phyloP scores from a whole-genome alignment of 2,329 filamentous ascomycete species.

The Cladorrhinum sp. region DNA sequence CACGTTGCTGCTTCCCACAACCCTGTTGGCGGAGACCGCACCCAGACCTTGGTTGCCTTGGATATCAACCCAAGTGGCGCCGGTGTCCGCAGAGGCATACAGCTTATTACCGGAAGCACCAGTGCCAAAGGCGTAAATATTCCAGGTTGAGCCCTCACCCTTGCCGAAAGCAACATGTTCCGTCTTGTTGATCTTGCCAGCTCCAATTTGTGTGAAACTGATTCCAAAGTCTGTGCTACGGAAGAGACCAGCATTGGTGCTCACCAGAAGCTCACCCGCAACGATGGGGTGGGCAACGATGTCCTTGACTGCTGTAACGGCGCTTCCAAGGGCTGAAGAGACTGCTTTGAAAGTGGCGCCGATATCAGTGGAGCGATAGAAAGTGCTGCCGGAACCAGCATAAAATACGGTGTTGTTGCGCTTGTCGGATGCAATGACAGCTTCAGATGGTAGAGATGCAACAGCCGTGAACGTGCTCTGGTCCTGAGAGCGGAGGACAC shows the following conservation, averaged over 20 bases:
- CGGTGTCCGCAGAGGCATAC: constrained; percentile 44
- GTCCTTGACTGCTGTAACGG: constrained; percentile 46
- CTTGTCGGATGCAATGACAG: constrained; percentile 54
- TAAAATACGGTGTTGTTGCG: constrained; percentile 52
- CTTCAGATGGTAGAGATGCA: constrained; percentile 42
- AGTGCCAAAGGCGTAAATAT: constrained; percentile 46
- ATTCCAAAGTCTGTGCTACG: constrained; percentile 50
- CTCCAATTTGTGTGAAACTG: constrained; percentile 42
- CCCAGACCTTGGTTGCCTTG: constrained; percentile 48
- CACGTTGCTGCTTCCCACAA: constrained; percentile 46
- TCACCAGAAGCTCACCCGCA: constrained; percentile 59
- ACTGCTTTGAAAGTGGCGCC: constrained; percentile 45
- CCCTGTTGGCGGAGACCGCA: constrained; percentile 37
- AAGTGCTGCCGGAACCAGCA: constrained; percentile 42
- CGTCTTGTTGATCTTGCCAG: constrained; percentile 35
- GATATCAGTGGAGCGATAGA: constrained; percentile 52
- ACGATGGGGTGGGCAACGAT: constrained; percentile 55
- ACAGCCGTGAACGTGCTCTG: constrained; percentile 44
- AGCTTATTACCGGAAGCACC: constrained; percentile 42
- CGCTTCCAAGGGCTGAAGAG: constrained; percentile 37
- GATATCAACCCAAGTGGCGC: constrained; percentile 45
- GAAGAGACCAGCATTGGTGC: constrained; percentile 53
- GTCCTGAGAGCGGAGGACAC: constrained; percentile 43
- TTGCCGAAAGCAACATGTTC: constrained; percentile 44
- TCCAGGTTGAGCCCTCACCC: constrained; percentile 41